These are phyloP conservation scores for Emmonsiellopsis sp. DNA, from an alignment of 2,329 filamentous ascomycete genomes.

Conservation along the genomic window DNA sequence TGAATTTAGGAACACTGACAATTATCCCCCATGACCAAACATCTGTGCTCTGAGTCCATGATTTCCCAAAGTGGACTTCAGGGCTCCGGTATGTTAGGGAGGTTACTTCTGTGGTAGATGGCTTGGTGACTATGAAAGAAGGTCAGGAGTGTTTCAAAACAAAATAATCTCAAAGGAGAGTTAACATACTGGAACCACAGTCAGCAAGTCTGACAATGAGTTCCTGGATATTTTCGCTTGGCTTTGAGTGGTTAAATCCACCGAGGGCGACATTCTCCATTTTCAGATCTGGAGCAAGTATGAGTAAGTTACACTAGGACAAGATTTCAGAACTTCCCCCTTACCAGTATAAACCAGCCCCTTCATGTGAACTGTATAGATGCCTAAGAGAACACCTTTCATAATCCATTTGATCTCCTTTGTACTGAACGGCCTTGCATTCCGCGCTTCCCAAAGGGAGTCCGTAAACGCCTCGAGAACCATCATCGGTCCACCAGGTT, in stretches of 20 bases:
- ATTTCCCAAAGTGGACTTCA: slow-evolving; percentile 12
- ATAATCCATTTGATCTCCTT: slow-evolving; percentile 14
- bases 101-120: slow-evolving; percentile 10
- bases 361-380: slow-evolving; percentile 14
- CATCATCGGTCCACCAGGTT: slow-evolving; percentile 12
- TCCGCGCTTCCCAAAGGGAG: slow-evolving; percentile 13
- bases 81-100: slow-evolving; percentile 12
- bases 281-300: slow-evolving; percentile 10
- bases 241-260: slow-evolving; percentile 10
- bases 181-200: slow-evolving; percentile 12
- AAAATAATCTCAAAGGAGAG: not conserved
- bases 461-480: slow-evolving; percentile 12
- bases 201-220: slow-evolving; percentile 12
- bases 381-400: slow-evolving; percentile 10
- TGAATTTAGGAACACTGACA: slow-evolving; percentile 4
- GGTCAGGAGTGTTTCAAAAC: not conserved
- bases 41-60: slow-evolving; percentile 12
- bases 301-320: not conserved
- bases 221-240: slow-evolving; percentile 10
- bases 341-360: slow-evolving; percentile 11
- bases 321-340: not conserved
- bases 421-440: slow-evolving; percentile 8
- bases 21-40: slow-evolving; percentile 16
- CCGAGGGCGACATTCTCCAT: slow-evolving; percentile 13
- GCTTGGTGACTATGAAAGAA: slow-evolving; percentile 9